phyloP scores from a whole-genome alignment of 2,329 filamentous ascomycete genomes.

The Zymoseptoria ardabiliae region DNA sequence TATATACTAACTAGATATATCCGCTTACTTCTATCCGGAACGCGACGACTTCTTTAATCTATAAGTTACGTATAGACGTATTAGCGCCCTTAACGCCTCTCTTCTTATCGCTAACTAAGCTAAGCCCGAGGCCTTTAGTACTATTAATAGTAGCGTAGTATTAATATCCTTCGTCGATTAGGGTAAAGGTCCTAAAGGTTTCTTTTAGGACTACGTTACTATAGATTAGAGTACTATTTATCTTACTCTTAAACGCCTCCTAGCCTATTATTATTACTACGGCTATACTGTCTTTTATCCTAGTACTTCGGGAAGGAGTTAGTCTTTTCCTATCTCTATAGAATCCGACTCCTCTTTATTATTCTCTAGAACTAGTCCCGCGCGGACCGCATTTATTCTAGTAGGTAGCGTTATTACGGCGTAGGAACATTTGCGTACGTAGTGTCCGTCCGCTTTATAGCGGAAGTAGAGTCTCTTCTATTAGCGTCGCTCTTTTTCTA shows the following conservation, averaged over 20 bases:
- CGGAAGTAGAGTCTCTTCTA: not conserved
- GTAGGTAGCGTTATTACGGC: not conserved
- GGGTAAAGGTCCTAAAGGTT: not conserved
- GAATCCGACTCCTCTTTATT: not conserved
- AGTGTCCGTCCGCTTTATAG: not conserved
- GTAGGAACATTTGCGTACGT: not conserved
- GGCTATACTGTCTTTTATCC: not conserved
- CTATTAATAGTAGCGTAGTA: not conserved
- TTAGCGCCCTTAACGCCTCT: not conserved
- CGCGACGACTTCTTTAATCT: not conserved
- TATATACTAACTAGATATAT: not conserved
- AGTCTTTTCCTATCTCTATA: not conserved
- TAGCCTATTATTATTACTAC: no score
- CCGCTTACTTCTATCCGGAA: not conserved
- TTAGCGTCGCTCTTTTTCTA: no score
- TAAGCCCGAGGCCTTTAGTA: not conserved
- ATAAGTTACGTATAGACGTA: not conserved
- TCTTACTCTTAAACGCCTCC: not conserved
- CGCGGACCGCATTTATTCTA: not conserved
- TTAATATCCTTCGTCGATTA: not conserved
- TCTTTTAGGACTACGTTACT: not conserved
- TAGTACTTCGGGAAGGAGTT: not conserved
- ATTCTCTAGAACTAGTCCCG: not conserved
- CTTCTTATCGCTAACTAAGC: not conserved
- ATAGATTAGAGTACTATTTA: not conserved